phyloP scores from a whole-genome alignment of 176 grass and related monocot species.

The Bolboschoenus planiculmis region DNA sequence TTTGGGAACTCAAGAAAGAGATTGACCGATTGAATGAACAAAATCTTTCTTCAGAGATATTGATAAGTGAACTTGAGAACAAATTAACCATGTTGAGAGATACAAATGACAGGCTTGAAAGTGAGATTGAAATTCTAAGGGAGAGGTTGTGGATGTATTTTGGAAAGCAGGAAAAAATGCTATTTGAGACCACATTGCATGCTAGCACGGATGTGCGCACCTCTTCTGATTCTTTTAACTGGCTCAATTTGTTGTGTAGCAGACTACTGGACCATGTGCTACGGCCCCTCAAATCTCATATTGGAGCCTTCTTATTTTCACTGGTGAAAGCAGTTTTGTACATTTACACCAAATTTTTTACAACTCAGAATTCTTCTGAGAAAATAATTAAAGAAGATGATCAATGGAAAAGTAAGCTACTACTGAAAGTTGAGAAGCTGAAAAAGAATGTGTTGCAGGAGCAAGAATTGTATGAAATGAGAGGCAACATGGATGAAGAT shows the following conservation, averaged over 20 bases:
- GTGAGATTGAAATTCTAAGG: conserved; percentile 51
- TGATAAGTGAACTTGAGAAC: conserved; percentile 42
- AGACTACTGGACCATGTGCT: neutral
- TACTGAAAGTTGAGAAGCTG: conserved; percentile 32
- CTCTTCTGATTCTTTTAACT: neutral
- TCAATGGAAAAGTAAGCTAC: conserved; percentile 19
- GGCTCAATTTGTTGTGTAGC: neutral
- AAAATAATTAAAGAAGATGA: conserved; percentile 22
- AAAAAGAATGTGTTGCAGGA: conserved; percentile 36
- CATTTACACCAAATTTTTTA: conserved; percentile 15
- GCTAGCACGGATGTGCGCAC: neutral
- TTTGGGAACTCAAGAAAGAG: conserved; percentile 63
- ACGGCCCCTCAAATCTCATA: neutral
- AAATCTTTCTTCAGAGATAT: conserved; percentile 42
- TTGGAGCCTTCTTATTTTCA: conserved; percentile 6
- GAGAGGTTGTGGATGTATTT: conserved; percentile 26
- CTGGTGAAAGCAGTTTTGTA: conserved; percentile 11
- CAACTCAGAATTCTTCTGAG: conserved; percentile 8
- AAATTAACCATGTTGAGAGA: conserved; percentile 37
- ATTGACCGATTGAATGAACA: conserved; percentile 42
- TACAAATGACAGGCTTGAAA: conserved; percentile 50
- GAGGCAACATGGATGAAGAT: conserved; percentile 22
- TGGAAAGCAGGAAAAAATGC: conserved; percentile 9
- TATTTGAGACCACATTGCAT: neutral
- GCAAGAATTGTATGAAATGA: conserved; percentile 39